Percentiles rank a stretch among this genome's conserved stretches.
Evolutionary conservation across 139 green algal genomes (phyloP).

Genomic region (Picocystis salinarum): DNA sequence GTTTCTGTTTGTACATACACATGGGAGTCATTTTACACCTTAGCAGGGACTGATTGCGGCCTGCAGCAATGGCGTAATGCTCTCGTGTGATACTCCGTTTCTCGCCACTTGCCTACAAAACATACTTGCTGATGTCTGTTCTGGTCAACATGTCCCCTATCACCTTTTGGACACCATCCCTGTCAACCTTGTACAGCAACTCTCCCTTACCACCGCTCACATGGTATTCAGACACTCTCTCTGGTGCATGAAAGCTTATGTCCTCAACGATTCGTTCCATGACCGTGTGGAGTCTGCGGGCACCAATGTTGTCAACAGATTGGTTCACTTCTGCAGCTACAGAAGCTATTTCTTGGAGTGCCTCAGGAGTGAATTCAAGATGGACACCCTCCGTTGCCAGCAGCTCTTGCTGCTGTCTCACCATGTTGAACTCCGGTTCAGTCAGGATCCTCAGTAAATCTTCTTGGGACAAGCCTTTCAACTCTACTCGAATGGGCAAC

Average conservation of each 20-base stretch:
- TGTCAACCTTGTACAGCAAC: slow-evolving; percentile 30
- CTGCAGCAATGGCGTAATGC: no score
- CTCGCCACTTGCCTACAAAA: slow-evolving; percentile 25
- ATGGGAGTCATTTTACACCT: no score
- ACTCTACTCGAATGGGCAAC: slow-evolving; percentile 85
- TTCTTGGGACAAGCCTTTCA: slow-evolving; percentile 48
- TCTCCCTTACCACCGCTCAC: slow-evolving; percentile 14
- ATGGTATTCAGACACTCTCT: slow-evolving; percentile 26
- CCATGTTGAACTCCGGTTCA: slow-evolving; percentile 73
- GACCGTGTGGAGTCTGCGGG: slow-evolving; percentile 75
- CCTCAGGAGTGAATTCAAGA: slow-evolving; percentile 66
- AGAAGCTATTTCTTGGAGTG: slow-evolving; percentile 27
- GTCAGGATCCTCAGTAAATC: slow-evolving; percentile 68
- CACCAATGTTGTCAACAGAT: slow-evolving; percentile 81
- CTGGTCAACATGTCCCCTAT: slow-evolving; percentile 44
- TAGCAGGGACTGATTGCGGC: no score
- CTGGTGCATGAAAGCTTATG: slow-evolving; percentile 72
- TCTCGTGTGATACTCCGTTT: no score
- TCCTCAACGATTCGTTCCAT: slow-evolving; percentile 84
- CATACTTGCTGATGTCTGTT: slow-evolving; percentile 50
- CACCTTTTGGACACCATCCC: slow-evolving; percentile 26
- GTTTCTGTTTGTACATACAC: no score
- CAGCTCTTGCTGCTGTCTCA: slow-evolving; percentile 79
- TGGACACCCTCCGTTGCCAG: slow-evolving; percentile 72
- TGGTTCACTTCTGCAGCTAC: slow-evolving; percentile 66